Evolutionary conservation across 1,284 basidiomycete species (phyloP).

Genomic region (Stygiomarasmius scandens): DNA sequence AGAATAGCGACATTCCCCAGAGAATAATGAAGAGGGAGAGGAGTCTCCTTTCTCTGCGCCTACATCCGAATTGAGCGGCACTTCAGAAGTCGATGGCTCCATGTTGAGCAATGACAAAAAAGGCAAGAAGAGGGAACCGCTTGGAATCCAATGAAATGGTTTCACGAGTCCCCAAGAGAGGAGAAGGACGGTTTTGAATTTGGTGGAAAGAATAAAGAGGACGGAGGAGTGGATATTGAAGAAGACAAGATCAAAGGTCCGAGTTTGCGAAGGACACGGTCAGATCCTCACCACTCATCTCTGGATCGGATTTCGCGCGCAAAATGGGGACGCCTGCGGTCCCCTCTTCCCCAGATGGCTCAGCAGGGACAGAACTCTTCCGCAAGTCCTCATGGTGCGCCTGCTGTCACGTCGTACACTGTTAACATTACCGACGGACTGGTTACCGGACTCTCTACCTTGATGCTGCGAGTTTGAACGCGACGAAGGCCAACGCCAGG

Average conservation of each 20-base stretch:
- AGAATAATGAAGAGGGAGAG: slow-evolving; percentile 32
- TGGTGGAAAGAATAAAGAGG: slow-evolving; percentile 20
- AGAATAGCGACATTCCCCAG: slow-evolving; percentile 28
- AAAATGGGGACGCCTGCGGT: slow-evolving; percentile 66
- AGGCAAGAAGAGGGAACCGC: slow-evolving; percentile 55
- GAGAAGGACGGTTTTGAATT: slow-evolving; percentile 42
- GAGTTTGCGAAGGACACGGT: slow-evolving; percentile 41
- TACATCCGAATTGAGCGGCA: slow-evolving; percentile 58
- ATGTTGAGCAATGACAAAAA: slow-evolving; percentile 53
- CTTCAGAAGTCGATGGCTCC: slow-evolving; percentile 50
- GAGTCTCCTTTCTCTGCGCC: slow-evolving; percentile 28
- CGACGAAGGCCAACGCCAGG: slow-evolving; percentile 82
- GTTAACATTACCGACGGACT: slow-evolving; percentile 88
- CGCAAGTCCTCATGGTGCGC: slow-evolving; percentile 36
- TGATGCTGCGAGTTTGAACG: slow-evolving; percentile 89
- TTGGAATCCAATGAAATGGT: slow-evolving; percentile 59
- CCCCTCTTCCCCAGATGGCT: slow-evolving; percentile 62
- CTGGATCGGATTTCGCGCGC: slow-evolving; percentile 36
- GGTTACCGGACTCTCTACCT: slow-evolving; percentile 76
- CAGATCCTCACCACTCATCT: slow-evolving; percentile 28
- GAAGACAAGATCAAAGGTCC: slow-evolving; percentile 19
- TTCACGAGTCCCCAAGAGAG: slow-evolving; percentile 55
- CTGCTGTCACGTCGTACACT: slow-evolving; percentile 49
- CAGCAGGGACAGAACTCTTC: slow-evolving; percentile 30
- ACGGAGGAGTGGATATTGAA: slow-evolving; percentile 22